phyloP scores from a whole-genome alignment of 179 eudicot genomes.

The Silene vulgaris region DNA sequence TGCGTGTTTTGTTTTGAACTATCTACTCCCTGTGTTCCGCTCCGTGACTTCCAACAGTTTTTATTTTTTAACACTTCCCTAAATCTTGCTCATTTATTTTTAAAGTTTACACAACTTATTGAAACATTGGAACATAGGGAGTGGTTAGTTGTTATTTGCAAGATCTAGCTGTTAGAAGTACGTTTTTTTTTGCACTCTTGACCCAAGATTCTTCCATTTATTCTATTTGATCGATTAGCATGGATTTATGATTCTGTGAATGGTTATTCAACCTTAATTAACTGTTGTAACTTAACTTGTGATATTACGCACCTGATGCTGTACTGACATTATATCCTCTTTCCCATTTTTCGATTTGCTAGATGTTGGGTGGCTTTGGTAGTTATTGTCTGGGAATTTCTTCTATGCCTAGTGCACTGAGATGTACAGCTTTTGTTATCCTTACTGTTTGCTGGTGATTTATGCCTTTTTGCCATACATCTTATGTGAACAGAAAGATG shows the following conservation, averaged over 20 bases:
- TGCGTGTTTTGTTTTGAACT: no score
- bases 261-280: neutral
- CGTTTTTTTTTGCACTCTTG: neutral
- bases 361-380: neutral
- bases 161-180: neutral
- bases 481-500: constrained; percentile 42
- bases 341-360: neutral
- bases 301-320: neutral
- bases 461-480: neutral
- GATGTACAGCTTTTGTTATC: neutral
- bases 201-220: neutral
- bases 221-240: neutral
- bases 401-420: constrained; percentile 5
- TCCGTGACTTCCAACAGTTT: no score
- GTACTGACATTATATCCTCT: neutral
- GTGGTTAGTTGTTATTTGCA: neutral
- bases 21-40: no score
- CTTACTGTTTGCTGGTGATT: neutral
- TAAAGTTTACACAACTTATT: no score
- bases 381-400: neutral
- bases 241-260: neutral
- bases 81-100: no score
- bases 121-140: no score
- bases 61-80: no score
- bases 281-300: neutral